These are phyloP conservation scores for Penicillium verhagenii DNA, from an alignment of 495 filamentous ascomycete genomes.

Conservation along the genomic window DNA sequence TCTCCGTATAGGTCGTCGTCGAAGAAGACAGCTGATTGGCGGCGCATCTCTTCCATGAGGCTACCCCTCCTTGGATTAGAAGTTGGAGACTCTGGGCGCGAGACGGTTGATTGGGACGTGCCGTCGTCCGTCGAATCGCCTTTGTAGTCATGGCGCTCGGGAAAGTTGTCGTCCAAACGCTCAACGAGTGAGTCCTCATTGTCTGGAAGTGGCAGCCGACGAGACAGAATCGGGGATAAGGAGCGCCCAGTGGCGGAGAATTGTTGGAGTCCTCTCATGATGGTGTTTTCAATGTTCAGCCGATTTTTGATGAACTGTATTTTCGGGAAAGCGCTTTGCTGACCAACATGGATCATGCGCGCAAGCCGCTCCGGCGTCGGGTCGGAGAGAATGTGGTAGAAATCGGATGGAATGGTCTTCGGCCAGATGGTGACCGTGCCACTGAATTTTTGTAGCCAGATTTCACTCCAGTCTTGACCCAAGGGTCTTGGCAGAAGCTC, in stretches of 20 bases:
- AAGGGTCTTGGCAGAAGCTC: conserved; percentile 86
- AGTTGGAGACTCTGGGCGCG: conserved; percentile 24
- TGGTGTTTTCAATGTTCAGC: conserved; percentile 74
- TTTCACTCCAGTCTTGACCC: conserved; percentile 94
- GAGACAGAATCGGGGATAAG: conserved; percentile 28
- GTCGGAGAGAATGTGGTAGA: conserved; percentile 82
- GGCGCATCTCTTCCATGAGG: conserved; percentile 56
- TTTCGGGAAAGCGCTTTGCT: conserved; percentile 84
- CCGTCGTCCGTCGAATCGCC: conserved; percentile 26
- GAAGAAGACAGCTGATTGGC: conserved; percentile 63
- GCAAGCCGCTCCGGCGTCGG: conserved; percentile 71
- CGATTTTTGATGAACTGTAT: conserved; percentile 86
- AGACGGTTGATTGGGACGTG: conserved; percentile 27
- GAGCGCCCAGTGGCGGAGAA: conserved; percentile 34
- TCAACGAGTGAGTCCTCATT: conserved; percentile 25
- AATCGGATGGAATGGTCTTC: conserved; percentile 70
- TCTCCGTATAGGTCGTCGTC: conserved; percentile 51
- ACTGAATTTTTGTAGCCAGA: conserved; percentile 93
- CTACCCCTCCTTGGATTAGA: conserved; percentile 35
- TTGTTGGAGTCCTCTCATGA: conserved; percentile 70
- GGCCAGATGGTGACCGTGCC: conserved; percentile 97
- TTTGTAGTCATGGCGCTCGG: conserved; percentile 29
- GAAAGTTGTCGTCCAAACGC: conserved; percentile 32
- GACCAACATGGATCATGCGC: conserved; percentile 83
- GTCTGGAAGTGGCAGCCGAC: conserved; percentile 21